Base-by-base conservation (phyloP, 257 asterid species). In the Salvia rosmarinus region DNA sequence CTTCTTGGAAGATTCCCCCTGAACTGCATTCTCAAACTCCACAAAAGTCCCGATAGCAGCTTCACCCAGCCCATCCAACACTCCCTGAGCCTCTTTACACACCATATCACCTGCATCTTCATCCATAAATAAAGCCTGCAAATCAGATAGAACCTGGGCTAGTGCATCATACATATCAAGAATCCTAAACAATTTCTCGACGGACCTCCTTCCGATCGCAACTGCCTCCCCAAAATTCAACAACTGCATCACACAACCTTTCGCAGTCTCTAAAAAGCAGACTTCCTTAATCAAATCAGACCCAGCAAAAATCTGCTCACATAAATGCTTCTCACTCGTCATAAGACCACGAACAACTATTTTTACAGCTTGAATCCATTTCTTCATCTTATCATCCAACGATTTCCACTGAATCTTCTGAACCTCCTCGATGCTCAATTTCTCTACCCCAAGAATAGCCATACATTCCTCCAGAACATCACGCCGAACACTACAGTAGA, bases 141-240 rank as follows among this genome's bases (percentile, higher is more conserved):
- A 63, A 78, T 89, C 88, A 14, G 92, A 86, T 21, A 88, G 55
- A 64, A 83, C 89, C 82, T 80, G 90, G 49, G 84, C 80, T 19
- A 95, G 74, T 20, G 87, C 96, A 78, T 95, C 99, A 67, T 88
- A 88, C 99, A 95, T 91, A 75, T 91, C 96, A 49, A 95, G 95
- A 54, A 95, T 82, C 81, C 96, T 81, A 57, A 91, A 95, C 80
- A 95, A 65, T 75, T 95, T 95, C 90, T 91, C 98, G 0, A 86
- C 85, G 0, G 98, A 89, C 87, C 95, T 85, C 79, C 65, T 85
- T 64, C 96, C 96, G 64, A 95, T 91, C 0, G 96, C 95, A 60
- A 95, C 96, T 4, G 99, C 99, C 83, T 95, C 98, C 30, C 92
- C 99, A 39, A 95, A 95, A 84, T 91, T 95, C 88, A 95, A 76